Percentiles rank a stretch among this genome's conserved stretches.
Evolutionary conservation across 768 basidiomycete species (phyloP).

Genomic region (Crepidotus variabilis): DNA sequence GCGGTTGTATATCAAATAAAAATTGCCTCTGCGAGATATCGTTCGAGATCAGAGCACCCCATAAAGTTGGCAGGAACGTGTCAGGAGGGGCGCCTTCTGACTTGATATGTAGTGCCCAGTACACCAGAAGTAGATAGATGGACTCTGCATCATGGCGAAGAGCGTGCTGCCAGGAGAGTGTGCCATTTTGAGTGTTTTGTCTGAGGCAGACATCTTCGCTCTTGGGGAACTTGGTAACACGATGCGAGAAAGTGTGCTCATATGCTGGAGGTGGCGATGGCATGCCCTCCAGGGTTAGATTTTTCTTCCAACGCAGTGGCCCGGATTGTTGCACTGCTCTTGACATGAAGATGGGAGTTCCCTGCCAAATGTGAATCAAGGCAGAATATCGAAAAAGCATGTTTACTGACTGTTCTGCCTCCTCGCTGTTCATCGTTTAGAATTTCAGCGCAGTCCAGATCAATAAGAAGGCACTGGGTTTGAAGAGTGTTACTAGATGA

Average conservation of each 20-base stretch:
- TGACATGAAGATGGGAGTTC: slow-evolving; percentile 1
- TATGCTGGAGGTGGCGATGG: not conserved
- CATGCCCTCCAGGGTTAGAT: not conserved
- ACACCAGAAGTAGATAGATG: slow-evolving; percentile 2
- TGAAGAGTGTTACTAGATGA: not conserved
- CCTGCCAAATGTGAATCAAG: not conserved
- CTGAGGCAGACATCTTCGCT: not conserved
- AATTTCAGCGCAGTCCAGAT: not conserved
- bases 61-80: not conserved
- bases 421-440: not conserved
- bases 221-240: not conserved
- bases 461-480: not conserved
- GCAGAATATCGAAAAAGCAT: not conserved
- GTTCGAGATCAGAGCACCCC: not conserved
- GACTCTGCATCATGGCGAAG: slow-evolving; percentile 5
- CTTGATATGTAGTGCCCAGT: not conserved
- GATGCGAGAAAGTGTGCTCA: not conserved
- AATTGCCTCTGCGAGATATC: not conserved
- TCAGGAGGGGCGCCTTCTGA: not conserved
- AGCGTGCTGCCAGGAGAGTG: slow-evolving; percentile 1
- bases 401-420: not conserved
- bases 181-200: not conserved
- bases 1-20: not conserved
- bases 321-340: slow-evolving; percentile 1
- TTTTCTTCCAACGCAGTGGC: not conserved